Percentiles rank a stretch among this genome's conserved stretches.
Evolutionary conservation across 2,329 filamentous ascomycete species (phyloP).

Genomic region (Ophiostoma pallidulum): DNA sequence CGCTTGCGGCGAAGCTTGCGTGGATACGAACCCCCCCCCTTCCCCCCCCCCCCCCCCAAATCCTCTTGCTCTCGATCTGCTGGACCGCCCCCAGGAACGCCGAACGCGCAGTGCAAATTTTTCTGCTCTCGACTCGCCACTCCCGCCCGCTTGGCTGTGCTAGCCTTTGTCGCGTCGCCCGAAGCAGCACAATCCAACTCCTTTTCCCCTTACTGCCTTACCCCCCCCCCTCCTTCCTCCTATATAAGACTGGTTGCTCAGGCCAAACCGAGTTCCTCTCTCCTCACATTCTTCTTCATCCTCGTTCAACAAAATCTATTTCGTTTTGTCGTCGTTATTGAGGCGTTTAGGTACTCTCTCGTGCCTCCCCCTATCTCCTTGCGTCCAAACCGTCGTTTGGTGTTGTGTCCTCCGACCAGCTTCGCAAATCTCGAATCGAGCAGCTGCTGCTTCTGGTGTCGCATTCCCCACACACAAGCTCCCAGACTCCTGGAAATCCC

Average conservation of each 20-base stretch:
- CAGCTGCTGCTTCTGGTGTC: conserved; percentile 1
- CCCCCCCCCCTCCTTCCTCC: neutral
- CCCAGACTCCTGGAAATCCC: conserved; percentile 3
- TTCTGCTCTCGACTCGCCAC: conserved; percentile 13
- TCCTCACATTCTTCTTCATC: conserved; percentile 1
- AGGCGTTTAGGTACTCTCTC: conserved; percentile 24
- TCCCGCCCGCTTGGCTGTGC: conserved; percentile 1
- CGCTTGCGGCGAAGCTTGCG: conserved; percentile 8
- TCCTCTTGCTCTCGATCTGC: neutral
- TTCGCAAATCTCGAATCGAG: neutral
- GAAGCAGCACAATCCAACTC: conserved; percentile 5
- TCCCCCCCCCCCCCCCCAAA: neutral
- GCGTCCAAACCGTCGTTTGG: neutral
- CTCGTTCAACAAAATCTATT: conserved; percentile 11
- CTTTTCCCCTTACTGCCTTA: conserved; percentile 1
- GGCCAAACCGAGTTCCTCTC: neutral
- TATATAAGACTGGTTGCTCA: conserved; percentile 9
- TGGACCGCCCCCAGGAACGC: conserved; percentile 6
- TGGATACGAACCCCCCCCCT: conserved; percentile 6
- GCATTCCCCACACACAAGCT: conserved; percentile 14
- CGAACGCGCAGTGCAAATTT: conserved; percentile 14
- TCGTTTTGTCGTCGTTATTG: conserved; percentile 29
- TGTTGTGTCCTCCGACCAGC: neutral
- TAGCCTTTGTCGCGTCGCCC: conserved; percentile 7
- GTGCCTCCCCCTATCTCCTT: conserved; percentile 17